Conservation (phyloP, 805 yeast genomes). For the Wickerhamomyces subpelliculosus region DNA sequence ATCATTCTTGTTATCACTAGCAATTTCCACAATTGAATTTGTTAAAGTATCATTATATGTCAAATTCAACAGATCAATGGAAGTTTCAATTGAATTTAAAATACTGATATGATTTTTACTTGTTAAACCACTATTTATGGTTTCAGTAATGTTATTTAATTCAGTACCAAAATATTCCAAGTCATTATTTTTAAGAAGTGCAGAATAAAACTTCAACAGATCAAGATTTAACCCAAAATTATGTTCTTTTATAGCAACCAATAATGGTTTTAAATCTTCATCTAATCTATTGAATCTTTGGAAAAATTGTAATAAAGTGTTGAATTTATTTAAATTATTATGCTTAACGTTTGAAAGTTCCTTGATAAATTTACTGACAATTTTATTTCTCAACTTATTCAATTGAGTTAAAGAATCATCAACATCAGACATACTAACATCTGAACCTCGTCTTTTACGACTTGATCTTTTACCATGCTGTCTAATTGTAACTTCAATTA, state of each 20-base stretch:
- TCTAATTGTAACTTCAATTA: slow-evolving; percentile 26
- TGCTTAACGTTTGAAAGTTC: slow-evolving; percentile 20
- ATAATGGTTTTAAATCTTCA: slow-evolving; percentile 16
- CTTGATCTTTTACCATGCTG: slow-evolving; percentile 17
- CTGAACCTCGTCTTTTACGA: slow-evolving; percentile 28
- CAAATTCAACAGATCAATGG: slow-evolving; percentile 21
- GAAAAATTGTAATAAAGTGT: slow-evolving; percentile 18
- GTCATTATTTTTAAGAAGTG: slow-evolving; percentile 25
- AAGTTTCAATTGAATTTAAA: slow-evolving; percentile 26
- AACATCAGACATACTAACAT: slow-evolving; percentile 31
- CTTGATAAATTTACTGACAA: slow-evolving; percentile 18
- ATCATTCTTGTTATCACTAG: slow-evolving; percentile 26
- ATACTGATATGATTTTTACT: slow-evolving; percentile 30
- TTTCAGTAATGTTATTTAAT: slow-evolving; percentile 19
- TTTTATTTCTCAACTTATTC: slow-evolving; percentile 11
- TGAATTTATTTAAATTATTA: slow-evolving; percentile 18
- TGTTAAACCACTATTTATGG: slow-evolving; percentile 24
- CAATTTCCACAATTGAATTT: slow-evolving; percentile 26
- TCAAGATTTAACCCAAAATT: slow-evolving; percentile 25
- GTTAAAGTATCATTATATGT: slow-evolving; percentile 15
- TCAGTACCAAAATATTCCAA: slow-evolving; percentile 25
- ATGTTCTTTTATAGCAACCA: slow-evolving; percentile 17
- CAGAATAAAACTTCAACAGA: slow-evolving; percentile 28
- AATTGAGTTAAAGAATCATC: slow-evolving; percentile 19
- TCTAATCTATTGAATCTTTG: slow-evolving; percentile 16